Evolutionary conservation across 441 rosid genomes (phyloP).

Genomic region (Croton laevigatus): DNA sequence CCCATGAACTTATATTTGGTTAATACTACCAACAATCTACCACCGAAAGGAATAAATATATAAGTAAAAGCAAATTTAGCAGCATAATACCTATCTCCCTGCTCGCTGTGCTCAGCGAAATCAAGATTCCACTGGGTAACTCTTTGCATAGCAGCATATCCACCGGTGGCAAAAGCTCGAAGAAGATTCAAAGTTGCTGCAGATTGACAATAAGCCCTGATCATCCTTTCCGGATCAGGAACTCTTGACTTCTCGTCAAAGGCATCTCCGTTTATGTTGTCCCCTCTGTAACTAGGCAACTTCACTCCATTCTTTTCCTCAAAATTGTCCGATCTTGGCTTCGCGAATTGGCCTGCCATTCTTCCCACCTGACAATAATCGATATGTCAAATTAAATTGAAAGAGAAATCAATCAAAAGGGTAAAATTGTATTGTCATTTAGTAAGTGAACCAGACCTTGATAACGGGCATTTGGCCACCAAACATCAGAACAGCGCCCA

Average conservation of each 20-base stretch:
- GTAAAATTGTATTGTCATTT: too few species aligned
- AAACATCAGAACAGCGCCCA: conserved; percentile 87
- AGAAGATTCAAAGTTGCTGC: conserved; percentile 87
- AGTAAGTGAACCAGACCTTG: conserved; percentile 40
- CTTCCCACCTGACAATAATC: conserved; percentile 61
- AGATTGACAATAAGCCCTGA: conserved; percentile 85
- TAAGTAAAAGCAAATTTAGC: background rate
- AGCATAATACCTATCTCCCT: conserved; percentile 74
- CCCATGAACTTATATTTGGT: conserved; percentile 1
- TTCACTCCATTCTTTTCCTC: conserved; percentile 87
- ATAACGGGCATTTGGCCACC: conserved; percentile 88
- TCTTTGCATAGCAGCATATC: conserved; percentile 98
- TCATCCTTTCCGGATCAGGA: conserved; percentile 93
- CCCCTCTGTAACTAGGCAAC: conserved; percentile 96
- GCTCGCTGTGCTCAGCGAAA: conserved; percentile 86
- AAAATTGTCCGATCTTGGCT: conserved; percentile 77
- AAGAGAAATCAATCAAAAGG: background rate
- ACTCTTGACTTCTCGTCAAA: conserved; percentile 78
- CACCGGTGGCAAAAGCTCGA: conserved; percentile 96
- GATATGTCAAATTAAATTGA: background rate
- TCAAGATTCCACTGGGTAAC: conserved; percentile 95
- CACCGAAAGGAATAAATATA: background rate
- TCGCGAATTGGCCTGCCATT: conserved; percentile 96
- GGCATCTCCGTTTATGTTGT: conserved; percentile 80
- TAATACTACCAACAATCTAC: background rate